Conservation (phyloP, 192 early-diverging fungal genomes). For the Linnemannia schmuckeri region DNA sequence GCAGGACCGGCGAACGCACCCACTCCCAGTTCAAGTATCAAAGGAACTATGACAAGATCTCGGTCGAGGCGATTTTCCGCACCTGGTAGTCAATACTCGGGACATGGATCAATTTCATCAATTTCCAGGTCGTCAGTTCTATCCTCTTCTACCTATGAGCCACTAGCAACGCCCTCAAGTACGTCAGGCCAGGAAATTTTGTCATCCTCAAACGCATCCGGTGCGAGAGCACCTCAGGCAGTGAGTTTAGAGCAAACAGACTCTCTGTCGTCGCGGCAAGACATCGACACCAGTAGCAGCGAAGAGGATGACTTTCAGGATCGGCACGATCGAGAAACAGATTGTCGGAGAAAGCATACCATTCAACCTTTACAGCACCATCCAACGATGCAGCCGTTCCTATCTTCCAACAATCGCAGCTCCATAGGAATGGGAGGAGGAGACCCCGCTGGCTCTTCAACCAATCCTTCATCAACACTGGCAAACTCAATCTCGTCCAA, state of each 20-base stretch:
- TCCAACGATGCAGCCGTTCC: conserved; percentile 28
- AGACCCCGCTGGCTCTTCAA: not conserved
- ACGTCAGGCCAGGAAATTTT: not conserved
- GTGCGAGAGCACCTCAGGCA: not conserved
- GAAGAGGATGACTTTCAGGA: not conserved
- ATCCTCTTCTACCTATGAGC: not conserved
- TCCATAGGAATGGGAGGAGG: not conserved
- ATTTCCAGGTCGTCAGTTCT: not conserved
- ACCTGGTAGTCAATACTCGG: conserved; percentile 15
- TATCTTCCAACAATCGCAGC: not conserved
- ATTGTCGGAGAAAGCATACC: not conserved
- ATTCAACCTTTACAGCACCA: conserved; percentile 30
- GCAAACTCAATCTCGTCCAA: not conserved
- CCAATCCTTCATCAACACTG: not conserved
- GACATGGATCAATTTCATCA: conserved; percentile 14
- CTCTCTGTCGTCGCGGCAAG: not conserved
- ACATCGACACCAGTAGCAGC: not conserved
- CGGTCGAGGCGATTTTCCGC: conserved; percentile 38
- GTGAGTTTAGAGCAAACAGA: not conserved
- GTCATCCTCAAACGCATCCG: not conserved
- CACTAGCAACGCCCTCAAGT: not conserved
- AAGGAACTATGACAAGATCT: conserved; percentile 12
- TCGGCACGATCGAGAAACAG: not conserved
- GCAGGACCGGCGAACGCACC: not conserved
- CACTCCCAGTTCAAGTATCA: conserved; percentile 8